phyloP scores from a whole-genome alignment of 225 moss, liverwort and hornwort species.

The Polytrichum formosum region DNA sequence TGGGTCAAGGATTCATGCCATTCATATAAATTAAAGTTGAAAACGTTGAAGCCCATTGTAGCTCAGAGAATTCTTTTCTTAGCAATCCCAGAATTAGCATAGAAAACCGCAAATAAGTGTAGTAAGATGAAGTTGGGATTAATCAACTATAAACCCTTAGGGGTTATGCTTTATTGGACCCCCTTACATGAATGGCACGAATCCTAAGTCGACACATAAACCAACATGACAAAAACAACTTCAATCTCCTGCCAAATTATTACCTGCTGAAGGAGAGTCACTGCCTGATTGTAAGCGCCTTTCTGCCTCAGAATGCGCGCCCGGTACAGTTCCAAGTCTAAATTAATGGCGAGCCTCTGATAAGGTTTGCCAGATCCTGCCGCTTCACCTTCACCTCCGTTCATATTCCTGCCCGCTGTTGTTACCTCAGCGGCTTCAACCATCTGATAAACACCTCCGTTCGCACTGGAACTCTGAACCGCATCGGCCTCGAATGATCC shows the following conservation, averaged over 20 bases:
- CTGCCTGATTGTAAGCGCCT: slow-evolving; percentile 55
- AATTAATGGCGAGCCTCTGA: slow-evolving; percentile 69
- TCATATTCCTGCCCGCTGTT: slow-evolving; percentile 4
- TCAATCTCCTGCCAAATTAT: background rate
- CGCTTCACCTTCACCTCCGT: slow-evolving; percentile 18
- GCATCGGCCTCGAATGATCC: slow-evolving; percentile 5
- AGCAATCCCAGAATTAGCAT: too few relatives aligned
- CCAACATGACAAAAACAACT: too few relatives aligned
- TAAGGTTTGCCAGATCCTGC: slow-evolving; percentile 41
- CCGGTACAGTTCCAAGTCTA: slow-evolving; percentile 77
- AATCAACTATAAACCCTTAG: too few relatives aligned
- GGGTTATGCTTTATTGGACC: too few relatives aligned
- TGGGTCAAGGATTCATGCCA: too few relatives aligned
- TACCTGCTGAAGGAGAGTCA: slow-evolving; percentile 65
- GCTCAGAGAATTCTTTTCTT: too few relatives aligned
- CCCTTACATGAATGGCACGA: too few relatives aligned
- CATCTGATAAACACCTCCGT: slow-evolving; percentile 1
- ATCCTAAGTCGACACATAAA: background rate
- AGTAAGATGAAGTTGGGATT: too few relatives aligned
- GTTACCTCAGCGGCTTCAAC: background rate
- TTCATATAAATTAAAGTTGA: too few relatives aligned
- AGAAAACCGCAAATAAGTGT: too few relatives aligned
- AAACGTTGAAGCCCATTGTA: too few relatives aligned
- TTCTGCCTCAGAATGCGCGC: slow-evolving; percentile 63
- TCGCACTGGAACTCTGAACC: slow-evolving; percentile 4